phyloP scores from a whole-genome alignment of 176 grass and related monocot genomes.

The Juncus effusus region DNA sequence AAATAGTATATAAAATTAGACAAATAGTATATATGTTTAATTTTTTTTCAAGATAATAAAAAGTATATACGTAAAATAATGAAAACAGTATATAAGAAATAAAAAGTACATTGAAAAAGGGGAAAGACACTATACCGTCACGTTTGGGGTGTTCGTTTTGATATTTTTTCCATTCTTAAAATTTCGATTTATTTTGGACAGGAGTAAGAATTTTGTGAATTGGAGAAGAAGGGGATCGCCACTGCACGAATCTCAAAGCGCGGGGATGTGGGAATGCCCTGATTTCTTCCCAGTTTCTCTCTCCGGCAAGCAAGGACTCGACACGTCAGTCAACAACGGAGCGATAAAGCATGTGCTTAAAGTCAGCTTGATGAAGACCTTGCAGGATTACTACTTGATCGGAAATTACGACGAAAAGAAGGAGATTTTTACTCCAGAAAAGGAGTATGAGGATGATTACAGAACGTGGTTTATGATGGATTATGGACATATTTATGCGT shows the following conservation, averaged over 20 bases:
- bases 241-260: slow-evolving; percentile 25
- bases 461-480: slow-evolving; percentile 48
- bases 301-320: slow-evolving; percentile 30
- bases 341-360: slow-evolving; percentile 54
- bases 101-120: too few species aligned
- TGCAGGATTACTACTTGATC: slow-evolving; percentile 51
- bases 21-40: too few species aligned
- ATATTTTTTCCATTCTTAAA: background rate
- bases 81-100: background rate
- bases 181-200: slow-evolving; percentile 2
- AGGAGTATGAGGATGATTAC: slow-evolving; percentile 32
- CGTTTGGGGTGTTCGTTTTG: background rate
- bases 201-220: slow-evolving; percentile 40
- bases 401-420: slow-evolving; percentile 42
- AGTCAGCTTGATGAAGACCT: slow-evolving; percentile 35
- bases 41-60: too few species aligned
- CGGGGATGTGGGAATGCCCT: slow-evolving; percentile 52
- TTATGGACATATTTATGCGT: slow-evolving; percentile 58
- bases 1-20: too few species aligned
- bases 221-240: slow-evolving; percentile 41
- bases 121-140: too few species aligned
- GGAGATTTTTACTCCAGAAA: slow-evolving; percentile 40
- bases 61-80: too few species aligned
- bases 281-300: slow-evolving; percentile 64
- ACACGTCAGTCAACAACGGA: slow-evolving; percentile 10